These are phyloP conservation scores for Boletellus sp. DNA, from an alignment of 768 basidiomycete genomes.

Conservation along the genomic window DNA sequence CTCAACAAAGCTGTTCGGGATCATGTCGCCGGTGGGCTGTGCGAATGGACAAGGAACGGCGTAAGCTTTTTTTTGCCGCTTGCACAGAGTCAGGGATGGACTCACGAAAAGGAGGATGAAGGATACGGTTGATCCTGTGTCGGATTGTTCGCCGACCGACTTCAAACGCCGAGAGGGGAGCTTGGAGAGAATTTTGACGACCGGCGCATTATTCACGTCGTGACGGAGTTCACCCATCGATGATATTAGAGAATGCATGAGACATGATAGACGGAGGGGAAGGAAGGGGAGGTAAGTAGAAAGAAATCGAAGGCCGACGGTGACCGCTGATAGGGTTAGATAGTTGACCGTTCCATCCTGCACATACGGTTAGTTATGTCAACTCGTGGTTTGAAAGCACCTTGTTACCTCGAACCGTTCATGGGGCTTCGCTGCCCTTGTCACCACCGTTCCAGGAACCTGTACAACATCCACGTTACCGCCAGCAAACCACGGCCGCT, in stretches of 20 bases:
- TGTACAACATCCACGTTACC: conserved; percentile 82
- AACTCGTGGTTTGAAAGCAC: neutral
- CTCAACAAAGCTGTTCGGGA: conserved; percentile 73
- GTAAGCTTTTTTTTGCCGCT: neutral
- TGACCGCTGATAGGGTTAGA: conserved; percentile 70
- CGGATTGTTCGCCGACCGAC: conserved; percentile 60
- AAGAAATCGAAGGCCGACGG: conserved; percentile 73
- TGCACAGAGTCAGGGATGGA: conserved; percentile 1
- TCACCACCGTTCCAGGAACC: conserved; percentile 70
- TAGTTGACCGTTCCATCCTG: conserved; percentile 89
- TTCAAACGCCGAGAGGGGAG: conserved; percentile 50
- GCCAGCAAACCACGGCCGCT: conserved; percentile 82
- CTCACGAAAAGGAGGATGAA: conserved; percentile 62
- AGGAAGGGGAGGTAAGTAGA: conserved; percentile 78
- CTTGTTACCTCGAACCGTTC: conserved; percentile 73
- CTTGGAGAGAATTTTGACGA: conserved; percentile 67
- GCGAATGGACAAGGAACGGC: neutral
- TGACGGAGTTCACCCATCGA: conserved; percentile 60
- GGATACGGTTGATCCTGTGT: conserved; percentile 61
- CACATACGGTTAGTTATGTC: conserved; percentile 9
- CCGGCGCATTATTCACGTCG: conserved; percentile 53
- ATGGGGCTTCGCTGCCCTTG: conserved; percentile 52
- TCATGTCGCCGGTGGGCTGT: conserved; percentile 62
- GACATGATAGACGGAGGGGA: conserved; percentile 67
- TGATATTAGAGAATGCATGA: conserved; percentile 57